These are phyloP conservation scores for Beauveria rudraprayagi DNA, from an alignment of 2,329 filamentous ascomycete genomes.

Conservation along the genomic window DNA sequence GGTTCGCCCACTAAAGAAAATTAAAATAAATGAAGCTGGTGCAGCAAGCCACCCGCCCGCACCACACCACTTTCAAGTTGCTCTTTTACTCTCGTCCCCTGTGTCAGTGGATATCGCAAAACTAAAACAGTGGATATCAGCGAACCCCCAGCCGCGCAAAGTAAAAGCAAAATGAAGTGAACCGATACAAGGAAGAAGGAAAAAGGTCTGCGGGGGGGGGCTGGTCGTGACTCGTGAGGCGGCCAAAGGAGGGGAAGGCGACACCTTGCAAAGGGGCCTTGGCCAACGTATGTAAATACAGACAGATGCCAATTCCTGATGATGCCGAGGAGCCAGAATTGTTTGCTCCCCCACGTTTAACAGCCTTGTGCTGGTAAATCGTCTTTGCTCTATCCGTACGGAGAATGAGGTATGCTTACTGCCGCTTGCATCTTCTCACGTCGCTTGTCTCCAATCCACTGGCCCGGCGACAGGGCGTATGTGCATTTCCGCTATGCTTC, in stretches of 20 bases:
- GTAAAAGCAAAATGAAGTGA: no score
- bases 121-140: neutral
- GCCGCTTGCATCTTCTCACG: no score
- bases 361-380: no score
- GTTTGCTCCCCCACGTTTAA: no score
- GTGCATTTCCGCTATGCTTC: neutral
- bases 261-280: no score
- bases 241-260: neutral
- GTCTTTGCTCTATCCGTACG: no score
- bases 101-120: neutral
- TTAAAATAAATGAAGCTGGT: no score
- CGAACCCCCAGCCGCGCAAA: no score
- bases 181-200: neutral
- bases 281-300: no score
- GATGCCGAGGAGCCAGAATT: no score
- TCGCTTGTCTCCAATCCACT: neutral
- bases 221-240: neutral
- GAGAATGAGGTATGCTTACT: no score
- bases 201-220: neutral
- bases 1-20: neutral
- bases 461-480: neutral
- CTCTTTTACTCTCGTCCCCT: neutral
- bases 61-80: neutral
- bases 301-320: no score
- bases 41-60: neutral